These are phyloP conservation scores for Oryza meyeriana DNA, from an alignment of 176 grass and related monocot genomes.

Conservation along the genomic window DNA sequence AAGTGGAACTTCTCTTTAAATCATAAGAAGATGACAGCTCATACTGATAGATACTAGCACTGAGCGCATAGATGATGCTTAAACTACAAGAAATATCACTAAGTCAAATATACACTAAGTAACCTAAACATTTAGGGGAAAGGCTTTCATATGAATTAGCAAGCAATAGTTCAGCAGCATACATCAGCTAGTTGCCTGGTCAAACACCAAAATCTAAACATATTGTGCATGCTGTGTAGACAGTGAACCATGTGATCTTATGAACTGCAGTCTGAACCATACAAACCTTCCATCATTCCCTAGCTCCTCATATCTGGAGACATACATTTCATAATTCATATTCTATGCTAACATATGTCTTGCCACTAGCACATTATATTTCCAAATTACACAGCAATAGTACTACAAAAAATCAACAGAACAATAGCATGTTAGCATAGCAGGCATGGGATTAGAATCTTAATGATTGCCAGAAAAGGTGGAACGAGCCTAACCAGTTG, in stretches of 20 bases:
- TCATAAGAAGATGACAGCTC: neutral
- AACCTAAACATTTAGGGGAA: neutral
- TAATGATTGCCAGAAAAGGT: conserved; percentile 22
- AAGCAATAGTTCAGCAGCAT: neutral
- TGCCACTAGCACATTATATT: neutral
- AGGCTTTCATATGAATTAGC: neutral
- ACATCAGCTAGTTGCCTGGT: neutral
- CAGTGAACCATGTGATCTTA: neutral
- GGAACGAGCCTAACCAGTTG: conserved; percentile 63
- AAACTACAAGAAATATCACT: neutral
- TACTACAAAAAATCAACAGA: neutral
- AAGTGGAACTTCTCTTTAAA: neutral
- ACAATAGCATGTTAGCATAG: neutral
- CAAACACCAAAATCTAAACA: conserved; percentile 13
- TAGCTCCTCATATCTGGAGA: neutral
- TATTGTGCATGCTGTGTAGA: neutral
- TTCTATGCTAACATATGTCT: neutral
- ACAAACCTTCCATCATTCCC: neutral
- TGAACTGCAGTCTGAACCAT: neutral
- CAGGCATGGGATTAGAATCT: neutral
- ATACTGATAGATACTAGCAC: conserved; percentile 11
- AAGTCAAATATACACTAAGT: conserved; percentile 1
- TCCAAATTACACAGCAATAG: neutral
- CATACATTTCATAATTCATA: neutral
- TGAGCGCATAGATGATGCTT: neutral